A percentile compares a stretch with the other conserved stretches of the same genome.
Conservation (phyloP, 805 yeast genomes). For the Cyberlindnera xishuangbannaensis region DNA sequence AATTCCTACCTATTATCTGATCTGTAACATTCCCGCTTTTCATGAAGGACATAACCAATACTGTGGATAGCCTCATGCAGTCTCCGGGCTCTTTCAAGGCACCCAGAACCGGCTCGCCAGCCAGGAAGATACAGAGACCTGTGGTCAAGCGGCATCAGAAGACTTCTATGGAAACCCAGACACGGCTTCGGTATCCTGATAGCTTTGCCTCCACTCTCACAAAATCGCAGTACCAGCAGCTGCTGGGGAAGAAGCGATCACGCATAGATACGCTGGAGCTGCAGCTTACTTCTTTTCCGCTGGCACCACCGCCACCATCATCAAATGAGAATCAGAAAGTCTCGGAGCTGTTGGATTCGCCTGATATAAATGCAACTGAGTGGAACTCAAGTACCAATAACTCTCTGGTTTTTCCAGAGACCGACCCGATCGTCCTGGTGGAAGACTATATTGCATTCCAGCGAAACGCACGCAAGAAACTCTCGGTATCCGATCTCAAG, state of each 20-base stretch:
- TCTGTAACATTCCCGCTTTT: too few relatives aligned
- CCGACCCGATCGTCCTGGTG: slow-evolving; percentile 37
- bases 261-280: slow-evolving; percentile 34
- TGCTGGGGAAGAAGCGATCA: slow-evolving; percentile 21
- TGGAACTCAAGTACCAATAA: slow-evolving; percentile 6
- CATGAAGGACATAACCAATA: too few relatives aligned
- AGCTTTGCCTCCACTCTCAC: too few relatives aligned
- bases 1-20: too few relatives aligned
- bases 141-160: too few relatives aligned
- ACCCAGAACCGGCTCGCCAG: too few relatives aligned
- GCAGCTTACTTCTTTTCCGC: slow-evolving; percentile 32
- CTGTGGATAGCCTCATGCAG: too few relatives aligned
- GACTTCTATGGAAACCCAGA: too few relatives aligned
- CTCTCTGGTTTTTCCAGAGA: slow-evolving; percentile 13
- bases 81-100: too few relatives aligned
- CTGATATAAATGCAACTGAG: slow-evolving; percentile 18
- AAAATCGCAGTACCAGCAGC: too few relatives aligned
- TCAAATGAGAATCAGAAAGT: slow-evolving; percentile 7
- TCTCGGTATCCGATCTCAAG: slow-evolving; percentile 31
- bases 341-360: slow-evolving; percentile 10
- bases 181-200: too few relatives aligned
- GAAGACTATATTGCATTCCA: slow-evolving; percentile 45
- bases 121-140: too few relatives aligned
- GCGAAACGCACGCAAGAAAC: slow-evolving; percentile 19
- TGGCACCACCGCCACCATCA: slow-evolving; percentile 29